Conservation (phyloP, 1,139 yeast genomes). For the Geotrichum carabidarum region DNA sequence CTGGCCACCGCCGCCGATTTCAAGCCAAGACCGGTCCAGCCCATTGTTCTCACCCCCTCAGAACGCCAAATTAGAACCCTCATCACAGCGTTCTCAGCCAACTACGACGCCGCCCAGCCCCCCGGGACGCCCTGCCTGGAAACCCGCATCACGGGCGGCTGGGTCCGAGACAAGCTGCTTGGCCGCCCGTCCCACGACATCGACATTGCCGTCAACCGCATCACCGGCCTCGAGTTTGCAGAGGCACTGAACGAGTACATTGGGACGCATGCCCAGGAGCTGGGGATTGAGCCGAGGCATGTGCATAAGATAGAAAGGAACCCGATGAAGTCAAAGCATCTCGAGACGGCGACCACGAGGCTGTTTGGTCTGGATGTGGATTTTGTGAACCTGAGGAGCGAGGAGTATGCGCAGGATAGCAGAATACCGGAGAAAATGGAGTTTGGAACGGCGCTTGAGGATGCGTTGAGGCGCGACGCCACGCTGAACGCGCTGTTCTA, state of each 20-base stretch:
- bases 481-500: conserved; percentile 85
- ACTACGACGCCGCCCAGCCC: conserved; percentile 23
- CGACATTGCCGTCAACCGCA: conserved; percentile 79
- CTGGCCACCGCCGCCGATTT: not conserved
- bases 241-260: conserved; percentile 55
- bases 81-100: conserved; percentile 35
- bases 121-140: conserved; percentile 38
- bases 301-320: conserved; percentile 84
- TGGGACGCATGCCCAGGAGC: conserved; percentile 27
- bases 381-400: conserved; percentile 85
- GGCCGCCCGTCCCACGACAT: conserved; percentile 78
- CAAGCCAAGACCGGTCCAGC: conserved; percentile 7
- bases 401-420: conserved; percentile 74
- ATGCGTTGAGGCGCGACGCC: conserved; percentile 90
- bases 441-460: conserved; percentile 88
- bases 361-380: conserved; percentile 78
- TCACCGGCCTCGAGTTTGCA: conserved; percentile 87
- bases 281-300: conserved; percentile 46
- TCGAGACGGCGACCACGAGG: conserved; percentile 92
- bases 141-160: conserved; percentile 91
- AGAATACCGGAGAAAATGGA: conserved; percentile 58
- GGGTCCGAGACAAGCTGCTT: conserved; percentile 93
- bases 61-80: conserved; percentile 48
- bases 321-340: conserved; percentile 91
- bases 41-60: conserved; percentile 42